A percentile compares a stretch with the other conserved stretches of the same genome.
Conservation (phyloP, 2,329 filamentous ascomycete species). For the Ampelomyces quisqualis region DNA sequence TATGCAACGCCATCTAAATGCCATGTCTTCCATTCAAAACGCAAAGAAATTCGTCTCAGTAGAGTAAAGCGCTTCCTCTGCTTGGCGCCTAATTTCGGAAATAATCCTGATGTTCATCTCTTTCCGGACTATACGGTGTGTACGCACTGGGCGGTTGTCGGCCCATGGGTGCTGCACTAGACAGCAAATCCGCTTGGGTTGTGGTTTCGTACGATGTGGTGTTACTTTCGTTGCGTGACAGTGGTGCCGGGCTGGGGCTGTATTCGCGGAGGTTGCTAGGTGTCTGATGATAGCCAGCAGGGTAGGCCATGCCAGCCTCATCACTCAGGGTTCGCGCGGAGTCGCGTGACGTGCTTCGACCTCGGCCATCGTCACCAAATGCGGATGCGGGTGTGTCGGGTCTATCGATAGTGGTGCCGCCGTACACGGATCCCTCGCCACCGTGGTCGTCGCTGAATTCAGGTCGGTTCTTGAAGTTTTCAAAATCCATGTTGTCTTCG, state of each 20-base stretch:
- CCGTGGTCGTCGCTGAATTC: conserved; percentile 87
- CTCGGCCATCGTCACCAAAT: conserved; percentile 25
- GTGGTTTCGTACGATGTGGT: conserved; percentile 25
- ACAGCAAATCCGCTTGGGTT: conserved; percentile 30
- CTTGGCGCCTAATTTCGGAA: conserved; percentile 12
- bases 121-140: conserved; percentile 34
- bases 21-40: neutral
- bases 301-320: conserved; percentile 46
- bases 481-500: conserved; percentile 82
- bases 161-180: conserved; percentile 41
- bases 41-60: conserved; percentile 1
- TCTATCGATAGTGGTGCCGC: conserved; percentile 58
- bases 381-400: conserved; percentile 60
- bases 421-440: conserved; percentile 63
- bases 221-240: conserved; percentile 26
- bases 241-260: conserved; percentile 41
- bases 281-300: conserved; percentile 51
- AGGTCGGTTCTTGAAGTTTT: conserved; percentile 84
- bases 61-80: neutral
- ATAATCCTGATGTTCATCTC: conserved; percentile 24
- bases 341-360: conserved; percentile 26
- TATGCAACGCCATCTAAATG: neutral
- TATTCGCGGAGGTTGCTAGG: conserved; percentile 46
- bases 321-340: conserved; percentile 34
- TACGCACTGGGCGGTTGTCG: conserved; percentile 20